Evolutionary conservation across 2,329 filamentous ascomycete species (phyloP), one percentile per base, ranked within the genome.

Genomic region (Aspergillus quadricinctus): DNA sequence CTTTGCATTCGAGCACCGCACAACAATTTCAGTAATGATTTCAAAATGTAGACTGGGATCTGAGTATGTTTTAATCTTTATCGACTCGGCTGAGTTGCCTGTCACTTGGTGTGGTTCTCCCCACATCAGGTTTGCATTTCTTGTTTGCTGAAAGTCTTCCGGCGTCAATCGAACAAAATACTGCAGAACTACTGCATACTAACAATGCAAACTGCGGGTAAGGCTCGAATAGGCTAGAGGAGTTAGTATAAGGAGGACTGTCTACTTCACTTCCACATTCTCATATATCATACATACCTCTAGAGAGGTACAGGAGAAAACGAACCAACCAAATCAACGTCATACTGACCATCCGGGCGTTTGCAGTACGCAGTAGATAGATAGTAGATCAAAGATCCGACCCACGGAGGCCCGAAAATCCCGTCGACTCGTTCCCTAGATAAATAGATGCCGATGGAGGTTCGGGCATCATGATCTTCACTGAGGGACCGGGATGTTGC

Each of bases 21-120:
- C 27, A 21, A 25, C 46, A 35, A 35, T 48, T 31, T 46, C 50
- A 37, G 31, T 17, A 11, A 52, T 52, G 52, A 49, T 21, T 53
- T 35, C 28, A 53, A 19, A 46, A 48, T 28, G 46, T 45, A 19
- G 37, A 27, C 27, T 35, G 21, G 37, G 23, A 14, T 27, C 27
- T 43, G 50, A 4, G 27, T 8, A 14, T 17, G 29, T 54, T 50
- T 57, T 57, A 23, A 25, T 52, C 21, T 17, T 21, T 43, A 48
- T 19, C 37, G 8, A 54, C 55, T 57, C 55, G 55, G 55, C 51
- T 50, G 51, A 57, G 55, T 57, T 57, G 48, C 55, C 55, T 57
- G 50, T 14, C 19, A 4, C 40, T 43, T 19, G 40, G 19, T 21
- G 40, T 19, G 19, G 40, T 46, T 35, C 5, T 35, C 31, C 31